Conservation (phyloP, 352 stramenopile species). For the Globisporangium iwayamae region DNA sequence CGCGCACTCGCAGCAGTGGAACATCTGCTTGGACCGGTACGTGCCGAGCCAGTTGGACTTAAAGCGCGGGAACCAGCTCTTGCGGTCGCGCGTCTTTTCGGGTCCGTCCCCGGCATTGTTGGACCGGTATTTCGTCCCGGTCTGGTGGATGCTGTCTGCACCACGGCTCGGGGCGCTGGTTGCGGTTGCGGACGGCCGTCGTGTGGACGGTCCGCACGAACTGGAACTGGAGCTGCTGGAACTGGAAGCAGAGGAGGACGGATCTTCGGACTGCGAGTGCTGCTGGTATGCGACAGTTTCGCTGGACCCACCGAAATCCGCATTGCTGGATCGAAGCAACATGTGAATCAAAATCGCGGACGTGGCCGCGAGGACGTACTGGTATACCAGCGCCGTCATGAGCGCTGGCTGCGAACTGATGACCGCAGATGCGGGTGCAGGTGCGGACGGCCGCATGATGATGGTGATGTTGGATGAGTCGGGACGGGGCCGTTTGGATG, state of each 20-base stretch:
- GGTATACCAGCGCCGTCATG: not conserved
- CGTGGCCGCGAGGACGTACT: constrained; percentile 10
- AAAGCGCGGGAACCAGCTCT: constrained; percentile 86
- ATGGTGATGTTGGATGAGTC: not conserved
- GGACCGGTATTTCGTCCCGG: constrained; percentile 55
- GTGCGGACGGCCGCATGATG: not conserved
- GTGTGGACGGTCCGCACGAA: not conserved
- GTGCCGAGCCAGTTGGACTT: constrained; percentile 87
- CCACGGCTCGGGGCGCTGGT: not conserved
- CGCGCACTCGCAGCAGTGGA: constrained; percentile 79
- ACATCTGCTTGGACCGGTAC: constrained; percentile 86
- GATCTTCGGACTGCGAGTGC: not conserved
- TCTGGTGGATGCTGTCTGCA: constrained; percentile 49
- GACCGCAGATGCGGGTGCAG: not conserved
- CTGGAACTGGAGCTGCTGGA: not conserved
- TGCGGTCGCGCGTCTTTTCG: constrained; percentile 85
- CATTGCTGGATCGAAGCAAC: not conserved
- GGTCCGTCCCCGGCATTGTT: constrained; percentile 75
- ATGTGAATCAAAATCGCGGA: constrained; percentile 8
- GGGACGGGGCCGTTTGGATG: constrained; percentile 14
- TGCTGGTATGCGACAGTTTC: not conserved
- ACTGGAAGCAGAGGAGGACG: not conserved
- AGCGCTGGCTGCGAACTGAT: not conserved
- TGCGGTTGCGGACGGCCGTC: not conserved
- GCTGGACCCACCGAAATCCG: constrained; percentile 7